phyloP scores from a whole-genome alignment of 2,329 filamentous ascomycete species.

The Nigrospora oryzae region DNA sequence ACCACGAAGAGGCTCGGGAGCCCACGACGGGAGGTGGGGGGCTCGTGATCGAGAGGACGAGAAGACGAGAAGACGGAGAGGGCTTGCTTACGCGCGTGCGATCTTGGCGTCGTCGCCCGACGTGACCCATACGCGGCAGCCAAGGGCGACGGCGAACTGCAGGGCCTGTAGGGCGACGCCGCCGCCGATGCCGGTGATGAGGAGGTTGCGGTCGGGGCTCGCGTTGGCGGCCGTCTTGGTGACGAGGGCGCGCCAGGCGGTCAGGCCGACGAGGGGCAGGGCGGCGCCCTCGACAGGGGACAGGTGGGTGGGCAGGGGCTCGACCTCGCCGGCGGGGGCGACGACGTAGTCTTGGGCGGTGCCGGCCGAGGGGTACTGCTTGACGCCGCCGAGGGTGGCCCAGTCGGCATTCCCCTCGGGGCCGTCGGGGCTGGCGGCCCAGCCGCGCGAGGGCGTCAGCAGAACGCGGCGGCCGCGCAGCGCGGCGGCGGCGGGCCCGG shows the following conservation, averaged over 20 bases:
- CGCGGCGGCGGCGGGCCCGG: constrained; percentile 36
- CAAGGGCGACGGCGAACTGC: constrained; percentile 67
- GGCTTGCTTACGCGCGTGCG: constrained; percentile 44
- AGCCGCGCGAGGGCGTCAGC: constrained; percentile 69
- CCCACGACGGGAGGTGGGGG: too few species aligned
- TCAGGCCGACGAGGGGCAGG: constrained; percentile 76
- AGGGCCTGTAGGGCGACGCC: constrained; percentile 80
- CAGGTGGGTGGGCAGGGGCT: constrained; percentile 67
- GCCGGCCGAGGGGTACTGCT: constrained; percentile 49
- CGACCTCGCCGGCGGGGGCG: constrained; percentile 64
- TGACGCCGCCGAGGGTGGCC: constrained; percentile 62
- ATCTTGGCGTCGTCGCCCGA: constrained; percentile 71
- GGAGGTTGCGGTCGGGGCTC: constrained; percentile 59
- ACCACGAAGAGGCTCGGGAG: too few species aligned
- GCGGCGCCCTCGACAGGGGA: constrained; percentile 69
- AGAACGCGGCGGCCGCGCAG: constrained; percentile 62
- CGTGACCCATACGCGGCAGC: constrained; percentile 74
- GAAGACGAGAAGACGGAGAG: too few species aligned
- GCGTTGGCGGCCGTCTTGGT: constrained; percentile 61
- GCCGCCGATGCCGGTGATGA: constrained; percentile 87
- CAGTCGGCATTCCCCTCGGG: constrained; percentile 59
- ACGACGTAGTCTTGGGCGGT: constrained; percentile 67
- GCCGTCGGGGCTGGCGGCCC: constrained; percentile 61
- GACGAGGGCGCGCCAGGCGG: constrained; percentile 78
- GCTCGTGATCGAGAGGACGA: too few species aligned